phyloP scores from a whole-genome alignment of 2,329 filamentous ascomycete species.

The Cordyceps fumosorosea region DNA sequence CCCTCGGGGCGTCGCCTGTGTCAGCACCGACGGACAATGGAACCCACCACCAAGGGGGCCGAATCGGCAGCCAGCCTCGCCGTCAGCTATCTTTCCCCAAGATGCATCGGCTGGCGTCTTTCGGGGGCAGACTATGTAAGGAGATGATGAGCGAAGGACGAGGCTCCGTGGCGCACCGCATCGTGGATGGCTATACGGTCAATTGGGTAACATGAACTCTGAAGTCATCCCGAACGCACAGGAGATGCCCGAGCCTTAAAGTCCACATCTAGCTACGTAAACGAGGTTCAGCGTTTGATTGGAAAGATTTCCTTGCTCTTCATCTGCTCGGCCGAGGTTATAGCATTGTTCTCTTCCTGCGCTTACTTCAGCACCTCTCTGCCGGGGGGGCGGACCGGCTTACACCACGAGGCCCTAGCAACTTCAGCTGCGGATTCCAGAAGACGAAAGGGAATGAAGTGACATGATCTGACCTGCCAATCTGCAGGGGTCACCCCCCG shows the following conservation, averaged over 20 bases:
- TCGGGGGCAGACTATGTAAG: background rate
- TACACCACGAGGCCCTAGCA: background rate
- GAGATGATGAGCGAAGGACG: background rate
- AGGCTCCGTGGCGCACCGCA: background rate
- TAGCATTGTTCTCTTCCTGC: background rate
- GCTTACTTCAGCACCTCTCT: conserved; percentile 6
- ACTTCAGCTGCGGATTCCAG: background rate
- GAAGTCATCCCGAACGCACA: background rate
- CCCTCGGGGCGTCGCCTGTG: background rate
- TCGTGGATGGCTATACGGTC: background rate
- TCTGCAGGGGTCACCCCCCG: background rate
- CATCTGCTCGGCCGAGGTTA: background rate
- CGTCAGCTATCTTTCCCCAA: background rate
- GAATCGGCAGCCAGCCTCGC: background rate
- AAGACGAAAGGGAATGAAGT: background rate
- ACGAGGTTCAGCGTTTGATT: background rate
- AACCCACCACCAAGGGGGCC: background rate
- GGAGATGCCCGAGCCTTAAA: background rate
- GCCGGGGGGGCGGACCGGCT: background rate
- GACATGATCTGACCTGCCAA: background rate
- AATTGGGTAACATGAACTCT: background rate
- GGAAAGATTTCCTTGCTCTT: background rate
- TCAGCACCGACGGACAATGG: background rate
- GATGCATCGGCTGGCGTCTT: background rate
- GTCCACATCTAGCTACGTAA: background rate